Base-by-base conservation (phyloP, 352 stramenopile species). In the Globisporangium splendens region DNA sequence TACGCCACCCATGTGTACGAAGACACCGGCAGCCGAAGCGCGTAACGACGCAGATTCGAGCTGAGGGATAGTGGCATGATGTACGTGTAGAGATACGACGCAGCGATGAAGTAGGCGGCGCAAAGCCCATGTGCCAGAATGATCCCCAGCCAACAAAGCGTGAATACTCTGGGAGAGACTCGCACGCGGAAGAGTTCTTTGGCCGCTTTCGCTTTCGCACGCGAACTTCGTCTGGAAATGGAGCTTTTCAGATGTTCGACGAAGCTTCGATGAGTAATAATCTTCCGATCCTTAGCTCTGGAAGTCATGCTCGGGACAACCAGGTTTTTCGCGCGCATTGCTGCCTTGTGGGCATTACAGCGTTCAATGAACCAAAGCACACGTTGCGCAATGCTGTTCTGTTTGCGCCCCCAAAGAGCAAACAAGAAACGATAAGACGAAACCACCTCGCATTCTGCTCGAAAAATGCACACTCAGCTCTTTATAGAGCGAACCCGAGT, bases 41-140 rank as follows among this genome's bases (percentile, higher is more conserved):
- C 60, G 12, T 66, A 66, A 4, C 54, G 54, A 2, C 50, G 41
- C 21, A 66, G 47, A 33, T 66, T 66, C 17, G 47, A 58, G 31
- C 60, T 54, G 17, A 66, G 41, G 47, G 46, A 62, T 4, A 38
- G 33, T n/a, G 54, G 31, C 60, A 58, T 66, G 54, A 66, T 63
- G 41, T 59, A 63, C 12, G 46, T 31, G 46, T 66, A 66, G 4
- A 66, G n/a, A 41, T 66, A 66, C 47, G 46, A 22, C 3, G 46
- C 54, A 0, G 42, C 55, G 5, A 48, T 20, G 28, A 63, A 66
- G 55, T 63, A 66, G 20, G 42, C 54, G 0, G 46, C 53, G 47
- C 60, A 66, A 4, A 66, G 3, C 4, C 31, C 31, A 21, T 66
- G 54, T 3, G 56, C 24, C 1, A 54, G 2, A 33, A 66, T 17